Conservation (phyloP, 331 rosid genomes). For the Malus hybrid region DNA sequence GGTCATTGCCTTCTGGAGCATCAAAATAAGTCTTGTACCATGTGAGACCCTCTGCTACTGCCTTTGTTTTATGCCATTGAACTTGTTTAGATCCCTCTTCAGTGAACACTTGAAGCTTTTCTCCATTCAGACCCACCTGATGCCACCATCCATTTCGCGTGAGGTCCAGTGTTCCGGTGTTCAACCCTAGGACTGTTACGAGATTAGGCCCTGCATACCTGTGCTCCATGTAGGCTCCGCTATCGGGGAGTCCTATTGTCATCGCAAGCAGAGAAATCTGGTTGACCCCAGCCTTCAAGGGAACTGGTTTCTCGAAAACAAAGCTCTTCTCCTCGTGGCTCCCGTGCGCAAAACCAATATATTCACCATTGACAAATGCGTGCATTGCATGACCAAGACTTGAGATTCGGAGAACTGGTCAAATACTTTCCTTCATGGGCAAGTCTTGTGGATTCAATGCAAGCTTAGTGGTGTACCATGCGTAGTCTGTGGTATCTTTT, state of each 20-base stretch:
- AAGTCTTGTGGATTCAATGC: not conserved
- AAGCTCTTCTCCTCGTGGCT: conserved; percentile 4
- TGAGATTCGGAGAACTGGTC: not conserved
- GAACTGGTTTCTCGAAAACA: not conserved
- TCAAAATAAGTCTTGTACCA: conserved; percentile 17
- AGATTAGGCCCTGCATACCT: not conserved
- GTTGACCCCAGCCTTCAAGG: not conserved
- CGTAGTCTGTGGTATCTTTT: conserved; percentile 5
- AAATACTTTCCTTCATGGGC: not conserved
- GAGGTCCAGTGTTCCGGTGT: not conserved
- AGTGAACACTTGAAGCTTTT: not conserved
- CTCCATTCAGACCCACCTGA: conserved; percentile 4
- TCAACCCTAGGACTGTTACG: not conserved
- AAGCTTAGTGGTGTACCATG: conserved; percentile 6
- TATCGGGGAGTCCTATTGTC: conserved; percentile 3
- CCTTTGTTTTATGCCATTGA: not conserved
- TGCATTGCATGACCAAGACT: conserved; percentile 5
- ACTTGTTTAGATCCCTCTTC: not conserved
- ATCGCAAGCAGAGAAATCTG: not conserved
- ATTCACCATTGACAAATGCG: not conserved
- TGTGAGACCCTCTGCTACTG: not conserved
- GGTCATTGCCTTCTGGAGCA: conserved; percentile 22
- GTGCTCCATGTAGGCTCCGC: conserved; percentile 6
- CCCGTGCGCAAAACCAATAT: conserved; percentile 1
- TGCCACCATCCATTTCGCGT: conserved; percentile 1